These are phyloP conservation scores for Ciborinia camelliae DNA, from an alignment of 2,329 filamentous ascomycete species.

Conservation along the genomic window DNA sequence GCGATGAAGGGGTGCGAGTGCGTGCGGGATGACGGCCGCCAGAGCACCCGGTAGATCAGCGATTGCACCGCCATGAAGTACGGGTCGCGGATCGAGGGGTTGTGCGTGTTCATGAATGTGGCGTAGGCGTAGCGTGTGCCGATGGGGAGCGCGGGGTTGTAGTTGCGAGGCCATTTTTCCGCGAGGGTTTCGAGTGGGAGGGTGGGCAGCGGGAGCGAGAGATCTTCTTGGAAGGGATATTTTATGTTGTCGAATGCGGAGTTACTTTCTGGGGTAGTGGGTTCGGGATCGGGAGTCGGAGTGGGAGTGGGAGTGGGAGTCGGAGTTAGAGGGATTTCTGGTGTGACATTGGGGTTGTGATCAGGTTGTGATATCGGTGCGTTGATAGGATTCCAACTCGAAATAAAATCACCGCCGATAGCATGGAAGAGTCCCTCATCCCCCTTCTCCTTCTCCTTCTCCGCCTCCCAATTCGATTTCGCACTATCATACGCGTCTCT, in stretches of 20 bases:
- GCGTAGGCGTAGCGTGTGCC: slow-evolving; percentile 17
- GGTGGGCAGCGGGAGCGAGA: not conserved
- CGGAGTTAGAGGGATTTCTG: not conserved
- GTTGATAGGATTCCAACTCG: not conserved
- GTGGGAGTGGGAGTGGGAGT: too few species aligned
- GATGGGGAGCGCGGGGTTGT: slow-evolving; percentile 41
- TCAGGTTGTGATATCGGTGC: not conserved
- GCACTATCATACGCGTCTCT: not conserved
- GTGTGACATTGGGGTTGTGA: not conserved
- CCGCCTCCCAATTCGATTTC: not conserved
- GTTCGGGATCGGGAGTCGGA: not conserved
- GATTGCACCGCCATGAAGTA: slow-evolving; percentile 25
- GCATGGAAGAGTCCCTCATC: not conserved
- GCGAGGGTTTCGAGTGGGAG: not conserved
- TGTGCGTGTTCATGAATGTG: slow-evolving; percentile 22
- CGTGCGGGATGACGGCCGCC: slow-evolving; percentile 16
- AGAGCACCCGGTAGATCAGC: slow-evolving; percentile 23
- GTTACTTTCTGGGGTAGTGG: not conserved
- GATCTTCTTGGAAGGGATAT: slow-evolving; percentile 17
- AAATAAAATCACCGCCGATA: not conserved
- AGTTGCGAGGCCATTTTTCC: slow-evolving; percentile 15
- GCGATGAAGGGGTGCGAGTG: slow-evolving; percentile 22
- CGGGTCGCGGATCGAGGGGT: slow-evolving; percentile 19
- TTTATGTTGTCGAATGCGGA: slow-evolving; percentile 13
- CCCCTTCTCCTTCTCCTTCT: too few species aligned